A percentile compares a stretch with the other conserved stretches of the same genome.
phyloP scores from a whole-genome alignment of 2,329 filamentous ascomycete genomes.

The Hypoxylon sp. region DNA sequence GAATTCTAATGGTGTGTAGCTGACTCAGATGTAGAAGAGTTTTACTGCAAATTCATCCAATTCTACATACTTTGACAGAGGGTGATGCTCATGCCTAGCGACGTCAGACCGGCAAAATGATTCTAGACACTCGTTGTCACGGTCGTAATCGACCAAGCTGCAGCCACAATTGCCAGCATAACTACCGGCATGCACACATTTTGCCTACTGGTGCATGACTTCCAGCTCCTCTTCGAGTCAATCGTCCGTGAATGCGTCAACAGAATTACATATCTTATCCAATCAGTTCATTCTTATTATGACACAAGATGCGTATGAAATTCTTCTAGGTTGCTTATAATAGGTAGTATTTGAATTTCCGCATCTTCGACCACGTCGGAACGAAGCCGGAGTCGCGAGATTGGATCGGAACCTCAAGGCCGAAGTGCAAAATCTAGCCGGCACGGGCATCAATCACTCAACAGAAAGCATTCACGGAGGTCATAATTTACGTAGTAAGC shows the following conservation, averaged over 20 bases:
- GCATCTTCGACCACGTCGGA: not conserved
- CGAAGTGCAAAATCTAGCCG: not conserved
- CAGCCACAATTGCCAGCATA: constrained; percentile 7
- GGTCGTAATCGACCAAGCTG: constrained; percentile 10
- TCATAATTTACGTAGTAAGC: not conserved
- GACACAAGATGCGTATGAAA: not conserved
- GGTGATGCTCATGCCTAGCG: not conserved
- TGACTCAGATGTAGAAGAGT: constrained; percentile 4
- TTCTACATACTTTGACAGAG: not conserved
- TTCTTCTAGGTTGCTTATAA: not conserved
- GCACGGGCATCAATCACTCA: not conserved
- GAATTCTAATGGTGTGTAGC: not conserved
- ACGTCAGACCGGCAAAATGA: constrained; percentile 11
- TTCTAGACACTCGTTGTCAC: not conserved
- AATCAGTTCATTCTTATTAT: constrained; percentile 3
- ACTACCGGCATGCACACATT: constrained; percentile 7
- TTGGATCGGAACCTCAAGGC: not conserved
- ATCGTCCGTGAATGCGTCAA: not conserved
- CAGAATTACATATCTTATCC: not conserved
- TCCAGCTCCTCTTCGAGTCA: not conserved
- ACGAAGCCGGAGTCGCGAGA: not conserved
- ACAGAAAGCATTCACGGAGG: not conserved
- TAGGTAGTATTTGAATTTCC: not conserved
- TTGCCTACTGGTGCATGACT: constrained; percentile 4
- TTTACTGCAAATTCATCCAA: not conserved